Evolutionary conservation across 1,139 yeast genomes (phyloP).

Genomic region (Magnusiomyces tetraspermus): DNA sequence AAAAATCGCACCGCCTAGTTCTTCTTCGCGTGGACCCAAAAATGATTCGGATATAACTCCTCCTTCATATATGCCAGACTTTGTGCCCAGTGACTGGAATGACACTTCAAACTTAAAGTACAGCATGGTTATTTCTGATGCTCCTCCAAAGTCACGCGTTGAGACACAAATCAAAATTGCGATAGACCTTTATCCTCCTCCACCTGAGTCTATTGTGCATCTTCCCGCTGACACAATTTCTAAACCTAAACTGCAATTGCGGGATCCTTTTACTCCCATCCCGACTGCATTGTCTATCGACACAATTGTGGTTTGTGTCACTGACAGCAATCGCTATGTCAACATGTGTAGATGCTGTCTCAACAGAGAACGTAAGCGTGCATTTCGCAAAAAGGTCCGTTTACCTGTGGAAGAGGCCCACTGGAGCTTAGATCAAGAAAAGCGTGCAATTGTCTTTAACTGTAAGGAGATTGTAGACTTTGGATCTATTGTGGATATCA

Average conservation of each 20-base stretch:
- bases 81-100: constrained; percentile 28
- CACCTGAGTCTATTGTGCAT: constrained; percentile 57
- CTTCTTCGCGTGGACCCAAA: background rate
- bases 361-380: constrained; percentile 81
- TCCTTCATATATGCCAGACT: constrained; percentile 28
- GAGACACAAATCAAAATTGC: constrained; percentile 81
- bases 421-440: constrained; percentile 63
- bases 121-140: constrained; percentile 44
- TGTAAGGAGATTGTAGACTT: constrained; percentile 75
- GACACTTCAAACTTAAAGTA: constrained; percentile 40
- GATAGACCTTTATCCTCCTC: constrained; percentile 60
- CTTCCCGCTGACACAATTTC: constrained; percentile 77
- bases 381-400: constrained; percentile 64
- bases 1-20: constrained; percentile 1
- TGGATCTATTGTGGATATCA: constrained; percentile 37
- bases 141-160: constrained; percentile 74
- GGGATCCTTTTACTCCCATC: constrained; percentile 32
- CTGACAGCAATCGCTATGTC: constrained; percentile 40
- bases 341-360: constrained; percentile 77
- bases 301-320: constrained; percentile 32
- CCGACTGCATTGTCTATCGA: constrained; percentile 26
- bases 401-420: constrained; percentile 53
- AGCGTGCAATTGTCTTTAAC: constrained; percentile 78
- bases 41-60: constrained; percentile 10
- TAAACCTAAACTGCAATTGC: constrained; percentile 61